phyloP scores from a whole-genome alignment of 805 yeast genomes.

The Torulaspora microellipsoides region DNA sequence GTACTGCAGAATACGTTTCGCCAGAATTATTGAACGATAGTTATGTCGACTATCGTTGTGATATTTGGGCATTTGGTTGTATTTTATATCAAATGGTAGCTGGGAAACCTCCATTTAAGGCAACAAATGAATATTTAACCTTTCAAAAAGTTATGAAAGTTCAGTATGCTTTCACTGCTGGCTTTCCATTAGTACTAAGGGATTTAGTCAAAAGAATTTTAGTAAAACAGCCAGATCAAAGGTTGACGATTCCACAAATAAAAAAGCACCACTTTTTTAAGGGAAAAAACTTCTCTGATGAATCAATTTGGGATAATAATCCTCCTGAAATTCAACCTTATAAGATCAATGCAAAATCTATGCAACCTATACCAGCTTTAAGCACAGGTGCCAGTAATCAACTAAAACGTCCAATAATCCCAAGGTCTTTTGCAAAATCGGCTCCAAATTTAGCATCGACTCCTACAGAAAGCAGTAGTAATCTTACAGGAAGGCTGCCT shows the following conservation, averaged over 20 bases:
- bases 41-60: constrained; percentile 86
- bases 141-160: constrained; percentile 77
- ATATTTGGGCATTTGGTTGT: constrained; percentile 99
- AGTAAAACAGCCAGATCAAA: constrained; percentile 56
- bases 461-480: background rate
- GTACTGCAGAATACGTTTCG: constrained; percentile 80
- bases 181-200: constrained; percentile 68
- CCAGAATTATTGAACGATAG: constrained; percentile 75
- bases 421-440: constrained; percentile 5
- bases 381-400: constrained; percentile 11
- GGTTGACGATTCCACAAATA: constrained; percentile 54
- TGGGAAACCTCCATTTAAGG: constrained; percentile 85
- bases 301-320: constrained; percentile 50
- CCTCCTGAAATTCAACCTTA: constrained; percentile 71
- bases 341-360: constrained; percentile 68
- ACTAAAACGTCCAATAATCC: constrained; percentile 5
- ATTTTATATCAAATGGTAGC: constrained; percentile 93
- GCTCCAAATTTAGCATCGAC: constrained; percentile 2
- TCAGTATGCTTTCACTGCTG: constrained; percentile 80
- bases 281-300: constrained; percentile 51
- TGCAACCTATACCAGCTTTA: constrained; percentile 67
- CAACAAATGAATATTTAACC: constrained; percentile 73
- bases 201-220: constrained; percentile 69
- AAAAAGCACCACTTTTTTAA: constrained; percentile 62
- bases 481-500: background rate